Percentiles rank a stretch among this genome's conserved stretches.
phyloP scores from a whole-genome alignment of 2,329 filamentous ascomycete genomes.

The Alternaria sp. region DNA sequence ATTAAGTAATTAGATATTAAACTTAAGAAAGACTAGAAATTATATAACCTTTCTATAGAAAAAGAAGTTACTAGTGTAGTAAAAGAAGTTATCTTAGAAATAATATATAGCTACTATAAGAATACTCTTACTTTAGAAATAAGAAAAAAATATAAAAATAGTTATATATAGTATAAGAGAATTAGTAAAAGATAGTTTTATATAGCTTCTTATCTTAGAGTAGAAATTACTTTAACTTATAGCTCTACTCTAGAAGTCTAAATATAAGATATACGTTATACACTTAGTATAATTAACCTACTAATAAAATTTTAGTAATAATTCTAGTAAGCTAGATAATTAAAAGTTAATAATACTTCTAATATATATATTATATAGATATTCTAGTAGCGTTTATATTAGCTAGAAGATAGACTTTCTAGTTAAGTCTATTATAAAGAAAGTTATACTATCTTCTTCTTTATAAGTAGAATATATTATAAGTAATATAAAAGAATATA shows the following conservation, averaged over 20 bases:
- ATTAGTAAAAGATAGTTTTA: slow-evolving; percentile 8
- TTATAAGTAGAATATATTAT: neutral
- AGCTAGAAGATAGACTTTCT: neutral
- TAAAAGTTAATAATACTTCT: neutral
- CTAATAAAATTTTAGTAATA: slow-evolving; percentile 1
- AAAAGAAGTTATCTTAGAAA: slow-evolving; percentile 3
- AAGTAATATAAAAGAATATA: slow-evolving; percentile 4
- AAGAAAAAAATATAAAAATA: slow-evolving; percentile 1
- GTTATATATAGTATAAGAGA: slow-evolving; percentile 6
- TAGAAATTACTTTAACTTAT: slow-evolving; percentile 4
- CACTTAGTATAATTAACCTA: neutral
- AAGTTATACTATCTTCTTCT: neutral
- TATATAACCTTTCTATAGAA: neutral
- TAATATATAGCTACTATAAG: slow-evolving; percentile 7
- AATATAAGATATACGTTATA: neutral
- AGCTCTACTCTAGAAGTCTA: slow-evolving; percentile 3
- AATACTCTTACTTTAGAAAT: neutral
- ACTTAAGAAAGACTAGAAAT: neutral
- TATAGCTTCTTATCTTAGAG: neutral
- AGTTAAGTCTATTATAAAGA: slow-evolving; percentile 1
- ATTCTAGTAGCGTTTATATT: neutral
- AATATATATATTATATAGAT: slow-evolving; percentile 1
- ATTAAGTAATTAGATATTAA: neutral
- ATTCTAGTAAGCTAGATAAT: slow-evolving; percentile 1
- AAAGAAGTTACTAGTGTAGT: neutral